Percentiles rank a stretch among this genome's conserved stretches.
Evolutionary conservation across 2,329 filamentous ascomycete species (phyloP).

Genomic region (Ophiostoma triangulosporum): DNA sequence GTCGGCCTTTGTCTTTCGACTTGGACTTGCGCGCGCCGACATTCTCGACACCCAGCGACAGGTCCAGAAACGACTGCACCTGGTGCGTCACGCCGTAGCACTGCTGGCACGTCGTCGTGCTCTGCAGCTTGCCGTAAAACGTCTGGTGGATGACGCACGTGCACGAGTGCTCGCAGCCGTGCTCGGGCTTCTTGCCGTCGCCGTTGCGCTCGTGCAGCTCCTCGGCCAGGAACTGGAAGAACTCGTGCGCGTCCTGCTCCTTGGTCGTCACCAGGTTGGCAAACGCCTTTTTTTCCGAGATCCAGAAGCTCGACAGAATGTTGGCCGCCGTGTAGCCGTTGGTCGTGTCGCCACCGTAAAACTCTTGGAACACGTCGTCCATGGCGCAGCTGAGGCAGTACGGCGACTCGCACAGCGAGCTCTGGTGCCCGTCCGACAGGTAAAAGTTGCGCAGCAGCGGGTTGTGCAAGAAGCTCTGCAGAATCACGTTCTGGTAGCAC

Average conservation of each 20-base stretch:
- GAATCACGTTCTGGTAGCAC: slow-evolving; percentile 93
- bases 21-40: slow-evolving; percentile 42
- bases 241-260: slow-evolving; percentile 94
- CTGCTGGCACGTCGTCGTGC: slow-evolving; percentile 78
- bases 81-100: slow-evolving; percentile 73
- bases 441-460: slow-evolving; percentile 86
- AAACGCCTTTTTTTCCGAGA: slow-evolving; percentile 59
- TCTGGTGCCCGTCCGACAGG: slow-evolving; percentile 77
- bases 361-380: slow-evolving; percentile 62
- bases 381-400: slow-evolving; percentile 57
- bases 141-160: slow-evolving; percentile 88
- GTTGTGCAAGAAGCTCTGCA: slow-evolving; percentile 89
- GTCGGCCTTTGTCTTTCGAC: slow-evolving; percentile 26
- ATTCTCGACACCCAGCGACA: slow-evolving; percentile 69
- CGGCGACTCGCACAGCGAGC: slow-evolving; percentile 51
- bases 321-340: slow-evolving; percentile 85
- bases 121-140: slow-evolving; percentile 85
- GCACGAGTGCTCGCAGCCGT: slow-evolving; percentile 51
- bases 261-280: slow-evolving; percentile 76
- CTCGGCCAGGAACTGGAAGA: slow-evolving; percentile 90
- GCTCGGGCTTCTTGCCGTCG: slow-evolving; percentile 49
- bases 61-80: slow-evolving; percentile 79
- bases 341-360: slow-evolving; percentile 60
- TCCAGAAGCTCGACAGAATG: slow-evolving; percentile 82
- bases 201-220: slow-evolving; percentile 76